Conservation (phyloP, 164 flowering plant genomes). For the Hamamelis virginiana region DNA sequence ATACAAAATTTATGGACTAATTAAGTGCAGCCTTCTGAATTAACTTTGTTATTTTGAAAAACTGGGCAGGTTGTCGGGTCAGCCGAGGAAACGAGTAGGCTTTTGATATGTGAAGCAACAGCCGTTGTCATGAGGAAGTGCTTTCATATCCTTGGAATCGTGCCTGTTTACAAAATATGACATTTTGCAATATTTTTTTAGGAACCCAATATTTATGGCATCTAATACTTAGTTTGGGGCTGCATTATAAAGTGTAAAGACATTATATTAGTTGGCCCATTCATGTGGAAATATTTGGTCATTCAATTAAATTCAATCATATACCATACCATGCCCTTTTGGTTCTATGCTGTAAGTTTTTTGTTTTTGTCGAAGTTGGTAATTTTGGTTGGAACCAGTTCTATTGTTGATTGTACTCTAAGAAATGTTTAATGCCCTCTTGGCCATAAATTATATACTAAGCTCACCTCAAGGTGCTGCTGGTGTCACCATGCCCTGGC, state of each 20-base stretch:
- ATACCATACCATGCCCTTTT: no score
- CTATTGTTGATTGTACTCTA: no score
- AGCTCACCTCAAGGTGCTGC: no score
- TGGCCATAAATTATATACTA: no score
- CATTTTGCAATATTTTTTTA: neutral
- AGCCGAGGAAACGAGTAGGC: constrained; percentile 77
- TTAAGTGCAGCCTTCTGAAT: neutral
- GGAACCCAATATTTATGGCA: neutral
- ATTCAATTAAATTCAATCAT: no score
- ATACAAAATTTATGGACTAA: neutral
- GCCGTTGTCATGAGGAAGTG: constrained; percentile 89
- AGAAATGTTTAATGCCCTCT: no score
- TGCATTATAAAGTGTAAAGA: neutral
- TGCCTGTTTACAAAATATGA: constrained; percentile 78
- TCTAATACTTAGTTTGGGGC: neutral
- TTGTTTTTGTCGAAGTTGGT: no score
- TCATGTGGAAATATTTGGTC: no score
- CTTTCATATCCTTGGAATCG: constrained; percentile 80
- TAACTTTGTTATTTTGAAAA: neutral
- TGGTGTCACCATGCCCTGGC: no score
- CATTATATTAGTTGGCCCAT: neutral
- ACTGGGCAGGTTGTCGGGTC: constrained; percentile 75
- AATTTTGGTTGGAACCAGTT: no score
- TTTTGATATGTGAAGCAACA: constrained; percentile 85
- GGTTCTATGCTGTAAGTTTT: no score